A percentile compares a stretch with the other conserved stretches of the same genome.
Evolutionary conservation across 1,139 yeast species (phyloP).

Genomic region (Pichia inconspicua): DNA sequence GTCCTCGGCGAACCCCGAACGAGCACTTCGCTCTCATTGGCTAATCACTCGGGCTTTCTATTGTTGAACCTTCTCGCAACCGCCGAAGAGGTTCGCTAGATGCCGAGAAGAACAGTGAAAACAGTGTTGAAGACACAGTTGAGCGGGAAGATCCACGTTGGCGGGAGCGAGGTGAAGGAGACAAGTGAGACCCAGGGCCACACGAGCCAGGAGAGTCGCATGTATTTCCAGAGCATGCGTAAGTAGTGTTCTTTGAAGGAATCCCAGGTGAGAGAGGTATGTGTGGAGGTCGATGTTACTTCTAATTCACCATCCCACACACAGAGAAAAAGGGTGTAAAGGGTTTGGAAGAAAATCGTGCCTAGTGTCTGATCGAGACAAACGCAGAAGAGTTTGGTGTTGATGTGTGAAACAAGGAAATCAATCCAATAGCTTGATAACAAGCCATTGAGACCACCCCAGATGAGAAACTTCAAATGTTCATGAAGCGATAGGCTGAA

Average conservation of each 20-base stretch:
- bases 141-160: conserved; percentile 44
- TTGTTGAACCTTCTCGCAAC: background rate
- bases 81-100: background rate
- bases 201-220: conserved; percentile 46
- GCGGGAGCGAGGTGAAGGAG: conserved; percentile 40
- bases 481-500: background rate
- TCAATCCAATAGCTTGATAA: conserved; percentile 54
- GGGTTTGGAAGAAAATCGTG: conserved; percentile 45
- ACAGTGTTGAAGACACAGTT: conserved; percentile 49
- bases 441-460: conserved; percentile 59
- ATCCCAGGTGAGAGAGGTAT: conserved; percentile 7
- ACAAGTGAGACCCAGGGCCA: conserved; percentile 54
- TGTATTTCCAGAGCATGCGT: conserved; percentile 37
- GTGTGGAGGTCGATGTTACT: conserved; percentile 5
- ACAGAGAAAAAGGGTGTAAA: conserved; percentile 41
- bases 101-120: conserved; percentile 46
- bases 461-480: conserved; percentile 41
- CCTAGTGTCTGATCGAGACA: conserved; percentile 49
- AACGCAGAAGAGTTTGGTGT: conserved; percentile 34
- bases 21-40: too few species aligned
- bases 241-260: conserved; percentile 16
- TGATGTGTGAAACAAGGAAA: conserved; percentile 34
- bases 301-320: conserved; percentile 44
- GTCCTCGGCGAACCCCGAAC: background rate
- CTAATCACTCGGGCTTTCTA: too few species aligned